Evolutionary conservation across 352 stramenopile genomes (phyloP), one percentile per base, ranked within the genome.

Genomic region (Phytophthora kernoviae): DNA sequence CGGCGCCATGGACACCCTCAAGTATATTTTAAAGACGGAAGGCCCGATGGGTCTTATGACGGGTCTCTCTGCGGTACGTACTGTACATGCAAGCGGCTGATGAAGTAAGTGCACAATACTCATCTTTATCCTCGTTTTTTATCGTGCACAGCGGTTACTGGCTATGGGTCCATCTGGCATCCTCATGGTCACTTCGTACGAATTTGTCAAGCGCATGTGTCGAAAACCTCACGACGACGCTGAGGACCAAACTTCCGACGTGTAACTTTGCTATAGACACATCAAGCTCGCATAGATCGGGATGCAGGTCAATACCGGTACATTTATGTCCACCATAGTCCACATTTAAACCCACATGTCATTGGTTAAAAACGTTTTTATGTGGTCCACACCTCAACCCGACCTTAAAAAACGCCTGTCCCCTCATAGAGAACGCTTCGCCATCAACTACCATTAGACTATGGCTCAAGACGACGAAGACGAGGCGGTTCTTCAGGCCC

Each of bases 161-260:
- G 77, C 85, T 2, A 93, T 93, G 73, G 87, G 82, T 1, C 88
- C 88, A 32, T 95, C 86, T 1, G 88, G 88, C 18, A 75, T 95
- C 42, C 73, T 96, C 27, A 77, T 96, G 62, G 84, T 96, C 47
- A 87, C 88, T 12, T 92, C 88, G 20, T 96, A 96, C 69, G 88
- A 96, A 70, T 91, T 96, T 45, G 84, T 96, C 48, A 96, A 96
- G 77, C 85, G 88, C 54, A 79, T 91, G 65, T 91, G 83, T 20
- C 75, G 79, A 49, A 93, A 86, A 58, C 70, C 75, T 14, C 70
- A 75, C 41, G 54, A 58, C 10, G 58, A 55, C 40, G 39, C 46
- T 1, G 43, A 48, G 12, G n/a, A 37, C 15, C 8, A 10, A 21
- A 8, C 47, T 34, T 18, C 33, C 21, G 26, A 41, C 34, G 53